These are phyloP conservation scores for Psilocybe sp. DNA, from an alignment of 768 basidiomycete genomes.

Conservation along the genomic window DNA sequence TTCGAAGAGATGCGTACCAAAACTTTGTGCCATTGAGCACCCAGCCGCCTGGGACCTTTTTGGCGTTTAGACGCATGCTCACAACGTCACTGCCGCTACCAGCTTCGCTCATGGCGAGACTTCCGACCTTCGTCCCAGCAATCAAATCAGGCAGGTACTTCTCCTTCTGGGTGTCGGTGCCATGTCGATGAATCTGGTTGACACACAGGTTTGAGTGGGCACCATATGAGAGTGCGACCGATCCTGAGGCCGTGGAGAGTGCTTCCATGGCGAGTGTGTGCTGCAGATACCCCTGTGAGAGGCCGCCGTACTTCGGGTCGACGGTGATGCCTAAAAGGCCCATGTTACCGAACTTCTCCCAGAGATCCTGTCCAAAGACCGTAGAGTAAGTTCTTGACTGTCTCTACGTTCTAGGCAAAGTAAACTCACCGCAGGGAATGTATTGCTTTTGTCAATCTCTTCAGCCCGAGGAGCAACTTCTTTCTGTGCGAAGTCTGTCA, in stretches of 20 bases:
- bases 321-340: constrained; percentile 89
- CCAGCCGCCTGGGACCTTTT: constrained; percentile 75
- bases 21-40: constrained; percentile 88
- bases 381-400: constrained; percentile 6
- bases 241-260: constrained; percentile 85
- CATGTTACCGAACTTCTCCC: constrained; percentile 90
- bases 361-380: constrained; percentile 57
- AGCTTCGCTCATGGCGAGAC: constrained; percentile 92
- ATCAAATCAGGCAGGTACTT: constrained; percentile 84
- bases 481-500: constrained; percentile 74
- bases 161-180: constrained; percentile 76
- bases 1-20: constrained; percentile 54
- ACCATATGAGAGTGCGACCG: constrained; percentile 88
- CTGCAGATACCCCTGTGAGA: constrained; percentile 80
- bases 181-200: constrained; percentile 83
- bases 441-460: constrained; percentile 84
- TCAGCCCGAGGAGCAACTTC: constrained; percentile 86
- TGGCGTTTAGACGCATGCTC: constrained; percentile 84
- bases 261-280: constrained; percentile 96
- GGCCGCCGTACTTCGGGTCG: constrained; percentile 75
- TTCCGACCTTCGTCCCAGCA: constrained; percentile 79
- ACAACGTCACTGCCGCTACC: constrained; percentile 95
- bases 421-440: constrained; percentile 63
- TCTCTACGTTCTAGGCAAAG: constrained; percentile 2
- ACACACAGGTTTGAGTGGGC: constrained; percentile 90